phyloP scores from a whole-genome alignment of 2,329 filamentous ascomycete genomes.

The Fusarium oxysporum region DNA sequence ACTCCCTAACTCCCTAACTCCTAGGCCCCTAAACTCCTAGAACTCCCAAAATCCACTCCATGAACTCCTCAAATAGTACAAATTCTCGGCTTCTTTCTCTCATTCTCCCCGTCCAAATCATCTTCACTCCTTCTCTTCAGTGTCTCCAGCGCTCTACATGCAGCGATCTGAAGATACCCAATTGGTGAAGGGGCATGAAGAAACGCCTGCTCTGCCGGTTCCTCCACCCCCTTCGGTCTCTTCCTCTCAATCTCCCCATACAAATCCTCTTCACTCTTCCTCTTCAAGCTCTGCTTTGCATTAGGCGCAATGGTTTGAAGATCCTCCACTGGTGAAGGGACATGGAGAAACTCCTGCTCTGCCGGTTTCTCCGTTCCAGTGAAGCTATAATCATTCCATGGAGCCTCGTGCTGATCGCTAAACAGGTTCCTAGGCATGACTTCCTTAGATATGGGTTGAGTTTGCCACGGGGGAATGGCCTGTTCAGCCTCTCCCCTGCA shows the following conservation, averaged over 20 bases:
- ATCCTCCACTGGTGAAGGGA: not conserved
- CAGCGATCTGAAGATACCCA: not conserved
- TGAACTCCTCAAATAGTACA: not conserved
- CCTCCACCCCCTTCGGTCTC: not conserved
- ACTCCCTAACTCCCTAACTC: not conserved
- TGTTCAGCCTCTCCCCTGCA: fast-evolving
- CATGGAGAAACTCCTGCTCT: not conserved
- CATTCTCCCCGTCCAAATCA: not conserved
- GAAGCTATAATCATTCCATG: not conserved
- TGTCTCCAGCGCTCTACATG: not conserved
- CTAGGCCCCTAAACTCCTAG: not conserved
- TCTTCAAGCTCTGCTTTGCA: not conserved
- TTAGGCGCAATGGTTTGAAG: not conserved
- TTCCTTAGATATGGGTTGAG: not conserved
- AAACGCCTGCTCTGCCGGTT: not conserved
- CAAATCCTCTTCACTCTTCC: not conserved
- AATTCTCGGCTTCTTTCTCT: not conserved
- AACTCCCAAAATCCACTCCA: not conserved
- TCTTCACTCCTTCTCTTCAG: not conserved
- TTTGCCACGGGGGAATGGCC: fast-evolving
- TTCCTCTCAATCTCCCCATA: not conserved
- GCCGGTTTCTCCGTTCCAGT: not conserved
- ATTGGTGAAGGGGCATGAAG: not conserved
- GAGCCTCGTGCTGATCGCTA: not conserved
- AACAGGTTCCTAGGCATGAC: not conserved